Evolutionary conservation across 345 rosid species (phyloP), one percentile per base, ranked within the genome.

Genomic region (Salix udensis): DNA sequence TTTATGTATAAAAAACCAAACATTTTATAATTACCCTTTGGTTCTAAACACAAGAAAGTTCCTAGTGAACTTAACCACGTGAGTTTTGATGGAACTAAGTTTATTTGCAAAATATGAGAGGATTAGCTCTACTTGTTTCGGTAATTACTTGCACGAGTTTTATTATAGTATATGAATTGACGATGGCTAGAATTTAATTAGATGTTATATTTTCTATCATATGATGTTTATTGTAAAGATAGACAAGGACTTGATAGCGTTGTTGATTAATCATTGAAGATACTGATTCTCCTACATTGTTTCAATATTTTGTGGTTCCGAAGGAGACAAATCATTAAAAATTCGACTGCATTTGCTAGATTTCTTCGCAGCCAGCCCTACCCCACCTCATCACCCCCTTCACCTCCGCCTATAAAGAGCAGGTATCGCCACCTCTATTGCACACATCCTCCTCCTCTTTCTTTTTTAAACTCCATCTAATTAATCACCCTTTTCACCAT

Each of bases 351-450:
- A 46, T 75, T 78, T 73, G 82, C 79, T 76, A 85, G 85, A 85
- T 85, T 71, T 90, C 76, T 68, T 60, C 37, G 82, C 91, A 84
- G 81, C 79, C 88, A 79, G 88, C 86, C 66, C 75, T 70, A 76
- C 85, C 90, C 86, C 79, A 67, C 82, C 64, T 19, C 61, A 74
- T 42, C 74, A 24, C 80, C 31, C 52, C 8, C 79, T 36, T 24
- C 74, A 65, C 19, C 64, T 72, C 76, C 72, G 86, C 90, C 79
- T 94, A 94, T 94, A 94, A 90, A 88, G 82, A 78, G 90, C 85
- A 77, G 72, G 82, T 77, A 52, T 79, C 64, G 83, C 87, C 86
- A 79, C 86, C 86, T 85, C 89, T 79, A 44, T 81, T 82, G 85
- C 87, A 70, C 86, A 88, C 39, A 83, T 55, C 85, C 84, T 44